Conservation (phyloP, 805 yeast species). For the Clavispora asparagi region DNA sequence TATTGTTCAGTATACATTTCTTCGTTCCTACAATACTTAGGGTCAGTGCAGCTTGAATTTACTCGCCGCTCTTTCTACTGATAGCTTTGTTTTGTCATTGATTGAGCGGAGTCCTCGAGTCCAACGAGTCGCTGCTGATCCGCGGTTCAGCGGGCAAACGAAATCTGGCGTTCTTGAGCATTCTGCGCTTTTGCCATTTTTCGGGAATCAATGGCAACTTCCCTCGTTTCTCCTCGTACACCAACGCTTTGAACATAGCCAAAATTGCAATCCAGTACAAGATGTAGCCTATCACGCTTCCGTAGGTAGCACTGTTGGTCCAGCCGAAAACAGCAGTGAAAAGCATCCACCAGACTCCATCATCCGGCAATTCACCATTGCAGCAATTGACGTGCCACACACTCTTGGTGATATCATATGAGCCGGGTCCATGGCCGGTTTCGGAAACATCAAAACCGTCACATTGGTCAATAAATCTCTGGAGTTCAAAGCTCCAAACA, state of each 20-base stretch:
- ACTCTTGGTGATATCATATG: conserved; percentile 71
- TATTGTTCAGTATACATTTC: too few species aligned
- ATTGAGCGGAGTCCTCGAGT: conserved; percentile 22
- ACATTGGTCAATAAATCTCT: conserved; percentile 66
- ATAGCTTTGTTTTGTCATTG: neutral
- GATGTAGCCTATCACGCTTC: conserved; percentile 71
- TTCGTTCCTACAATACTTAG: too few species aligned
- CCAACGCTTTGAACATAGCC: conserved; percentile 34
- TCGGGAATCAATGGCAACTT: conserved; percentile 40
- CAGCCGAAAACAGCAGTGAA: conserved; percentile 86
- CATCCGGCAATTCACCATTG: conserved; percentile 69
- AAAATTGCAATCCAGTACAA: conserved; percentile 62
- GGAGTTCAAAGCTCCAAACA: conserved; percentile 85
- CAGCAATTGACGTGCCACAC: conserved; percentile 97
- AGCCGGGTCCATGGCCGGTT: conserved; percentile 90
- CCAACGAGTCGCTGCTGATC: conserved; percentile 22
- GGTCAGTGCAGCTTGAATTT: too few species aligned
- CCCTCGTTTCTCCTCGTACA: conserved; percentile 53
- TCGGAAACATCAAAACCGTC: conserved; percentile 83
- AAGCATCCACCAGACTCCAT: conserved; percentile 82
- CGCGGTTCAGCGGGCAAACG: conserved; percentile 6
- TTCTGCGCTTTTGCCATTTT: conserved; percentile 12
- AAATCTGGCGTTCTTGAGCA: conserved; percentile 6
- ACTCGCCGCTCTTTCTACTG: neutral
- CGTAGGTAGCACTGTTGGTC: conserved; percentile 92